A percentile compares a stretch with the other conserved stretches of the same genome.
phyloP scores from a whole-genome alignment of 495 filamentous ascomycete species.

The Tuber magnatum region DNA sequence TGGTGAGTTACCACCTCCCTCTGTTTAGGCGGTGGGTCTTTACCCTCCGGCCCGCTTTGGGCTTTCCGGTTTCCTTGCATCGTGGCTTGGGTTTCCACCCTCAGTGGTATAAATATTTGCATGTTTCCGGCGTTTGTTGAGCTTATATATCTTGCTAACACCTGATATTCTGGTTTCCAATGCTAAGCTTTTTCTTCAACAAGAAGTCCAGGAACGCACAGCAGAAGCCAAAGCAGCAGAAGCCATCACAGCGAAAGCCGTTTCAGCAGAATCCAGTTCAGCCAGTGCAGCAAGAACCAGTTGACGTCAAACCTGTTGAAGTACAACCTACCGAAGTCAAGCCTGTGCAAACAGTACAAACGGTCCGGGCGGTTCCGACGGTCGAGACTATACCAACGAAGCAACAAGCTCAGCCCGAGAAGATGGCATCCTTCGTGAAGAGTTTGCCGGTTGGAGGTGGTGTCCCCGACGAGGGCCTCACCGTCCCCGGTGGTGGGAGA shows the following conservation, averaged over 20 bases:
- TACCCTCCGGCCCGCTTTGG: constrained; percentile 26
- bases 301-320: constrained; percentile 17
- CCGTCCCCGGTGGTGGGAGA: constrained; percentile 16
- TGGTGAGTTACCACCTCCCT: constrained; percentile 27
- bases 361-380: constrained; percentile 7
- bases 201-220: constrained; percentile 24
- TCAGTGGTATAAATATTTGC: background rate
- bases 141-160: background rate
- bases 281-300: constrained; percentile 9
- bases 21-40: constrained; percentile 31
- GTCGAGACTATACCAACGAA: background rate
- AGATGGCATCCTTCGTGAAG: constrained; percentile 26
- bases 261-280: constrained; percentile 7
- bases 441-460: constrained; percentile 7
- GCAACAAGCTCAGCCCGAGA: constrained; percentile 12
- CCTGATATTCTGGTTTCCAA: constrained; percentile 24
- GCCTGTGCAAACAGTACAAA: constrained; percentile 14
- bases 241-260: constrained; percentile 12
- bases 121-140: background rate
- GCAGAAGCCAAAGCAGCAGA: constrained; percentile 11
- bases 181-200: constrained; percentile 28
- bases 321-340: constrained; percentile 10
- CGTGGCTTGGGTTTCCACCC: background rate
- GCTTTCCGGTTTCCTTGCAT: constrained; percentile 19
- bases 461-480: constrained; percentile 21